These are phyloP conservation scores for Cytidiella melzeri DNA, from an alignment of 768 basidiomycete species.

Conservation along the genomic window DNA sequence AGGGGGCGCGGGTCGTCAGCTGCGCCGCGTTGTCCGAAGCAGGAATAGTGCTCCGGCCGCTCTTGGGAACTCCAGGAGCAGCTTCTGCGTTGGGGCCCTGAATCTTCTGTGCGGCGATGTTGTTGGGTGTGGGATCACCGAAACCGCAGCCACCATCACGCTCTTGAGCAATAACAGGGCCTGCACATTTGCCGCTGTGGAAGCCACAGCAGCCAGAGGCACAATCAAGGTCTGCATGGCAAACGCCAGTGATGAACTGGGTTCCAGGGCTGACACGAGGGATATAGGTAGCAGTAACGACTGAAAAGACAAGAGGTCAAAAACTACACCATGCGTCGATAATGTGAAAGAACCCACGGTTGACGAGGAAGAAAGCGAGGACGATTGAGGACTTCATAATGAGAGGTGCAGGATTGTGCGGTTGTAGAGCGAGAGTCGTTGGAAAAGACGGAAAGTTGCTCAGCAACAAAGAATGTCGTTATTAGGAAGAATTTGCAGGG, in stretches of 20 bases:
- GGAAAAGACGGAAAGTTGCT: neutral
- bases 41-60: no score
- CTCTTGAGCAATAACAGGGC: constrained; percentile 17
- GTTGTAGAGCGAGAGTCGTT: neutral
- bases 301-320: no score
- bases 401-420: constrained; percentile 4
- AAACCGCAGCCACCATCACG: constrained; percentile 19
- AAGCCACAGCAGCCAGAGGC: constrained; percentile 19
- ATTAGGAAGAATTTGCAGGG: neutral
- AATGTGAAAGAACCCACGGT: constrained; percentile 3
- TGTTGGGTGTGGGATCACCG: constrained; percentile 16
- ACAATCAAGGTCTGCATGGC: constrained; percentile 16
- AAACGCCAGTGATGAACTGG: constrained; percentile 17
- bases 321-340: no score
- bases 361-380: constrained; percentile 6
- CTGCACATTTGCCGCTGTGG: constrained; percentile 20
- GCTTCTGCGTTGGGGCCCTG: neutral
- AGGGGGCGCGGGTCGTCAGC: neutral
- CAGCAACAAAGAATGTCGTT: neutral
- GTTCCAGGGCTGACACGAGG: constrained; percentile 9
- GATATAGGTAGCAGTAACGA: constrained; percentile 9
- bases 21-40: constrained; percentile 1
- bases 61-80: constrained; percentile 1
- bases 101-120: constrained; percentile 14
- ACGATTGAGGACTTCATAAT: constrained; percentile 10